Conservation (phyloP, 179 eudicot genomes). For the Corrigiola litoralis region DNA sequence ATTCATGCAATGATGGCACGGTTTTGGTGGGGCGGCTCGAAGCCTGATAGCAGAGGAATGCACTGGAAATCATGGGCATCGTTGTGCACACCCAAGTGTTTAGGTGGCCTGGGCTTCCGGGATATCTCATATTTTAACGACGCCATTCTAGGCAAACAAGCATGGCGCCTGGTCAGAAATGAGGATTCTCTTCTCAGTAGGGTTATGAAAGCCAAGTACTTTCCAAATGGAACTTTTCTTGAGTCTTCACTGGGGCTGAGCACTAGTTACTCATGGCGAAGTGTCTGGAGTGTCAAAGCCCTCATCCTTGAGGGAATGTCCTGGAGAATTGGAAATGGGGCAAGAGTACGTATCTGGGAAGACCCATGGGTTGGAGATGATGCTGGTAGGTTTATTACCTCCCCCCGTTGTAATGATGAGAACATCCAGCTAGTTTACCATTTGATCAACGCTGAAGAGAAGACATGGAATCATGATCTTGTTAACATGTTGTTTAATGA, state of each 20-base stretch:
- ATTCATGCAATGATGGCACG: neutral
- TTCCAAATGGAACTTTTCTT: too few species aligned
- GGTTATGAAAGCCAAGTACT: too few species aligned
- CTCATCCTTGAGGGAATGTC: too few species aligned
- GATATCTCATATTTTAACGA: too few species aligned
- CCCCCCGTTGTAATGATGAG: neutral
- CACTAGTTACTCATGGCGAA: too few species aligned
- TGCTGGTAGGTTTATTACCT: neutral
- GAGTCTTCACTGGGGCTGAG: too few species aligned
- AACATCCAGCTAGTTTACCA: neutral
- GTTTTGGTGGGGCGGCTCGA: neutral
- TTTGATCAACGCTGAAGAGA: neutral
- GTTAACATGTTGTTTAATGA: neutral
- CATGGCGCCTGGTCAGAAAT: neutral
- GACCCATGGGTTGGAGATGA: neutral
- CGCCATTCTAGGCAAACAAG: neutral
- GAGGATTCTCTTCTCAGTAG: neutral
- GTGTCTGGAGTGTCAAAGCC: too few species aligned
- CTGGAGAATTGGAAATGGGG: too few species aligned
- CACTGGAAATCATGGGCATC: neutral
- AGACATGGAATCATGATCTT: neutral
- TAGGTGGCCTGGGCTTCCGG: neutral
- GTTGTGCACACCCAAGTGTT: neutral
- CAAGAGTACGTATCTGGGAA: too few species aligned
- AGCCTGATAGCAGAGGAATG: neutral